Evolutionary conservation across 2,329 filamentous ascomycete species (phyloP).

Genomic region (Colletotrichum orchidophilum): DNA sequence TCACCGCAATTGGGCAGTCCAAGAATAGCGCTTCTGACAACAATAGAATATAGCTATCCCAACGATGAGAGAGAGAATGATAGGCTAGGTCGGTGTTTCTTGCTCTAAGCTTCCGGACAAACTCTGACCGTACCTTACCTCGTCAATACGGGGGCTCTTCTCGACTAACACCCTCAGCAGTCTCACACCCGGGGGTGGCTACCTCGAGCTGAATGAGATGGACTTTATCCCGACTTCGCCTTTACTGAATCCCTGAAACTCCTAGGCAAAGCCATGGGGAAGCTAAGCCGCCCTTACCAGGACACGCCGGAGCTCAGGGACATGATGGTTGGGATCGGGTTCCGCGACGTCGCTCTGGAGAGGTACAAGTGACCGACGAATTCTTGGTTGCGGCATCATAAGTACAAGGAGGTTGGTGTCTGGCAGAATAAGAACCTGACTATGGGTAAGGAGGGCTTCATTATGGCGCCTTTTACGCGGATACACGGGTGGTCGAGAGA

Average conservation of each 20-base stretch:
- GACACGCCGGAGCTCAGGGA: conserved; percentile 51
- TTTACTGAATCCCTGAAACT: conserved; percentile 40
- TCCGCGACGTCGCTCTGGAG: conserved; percentile 58
- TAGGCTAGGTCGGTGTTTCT: conserved; percentile 3
- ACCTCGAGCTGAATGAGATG: conserved; percentile 50
- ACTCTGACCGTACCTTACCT: no score
- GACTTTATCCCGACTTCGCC: conserved; percentile 37
- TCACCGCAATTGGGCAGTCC: neutral
- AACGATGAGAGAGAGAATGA: conserved; percentile 31
- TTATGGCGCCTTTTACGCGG: neutral
- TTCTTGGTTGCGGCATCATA: conserved; percentile 59
- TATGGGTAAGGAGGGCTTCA: neutral
- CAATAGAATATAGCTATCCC: conserved; percentile 21
- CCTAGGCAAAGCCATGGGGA: conserved; percentile 41
- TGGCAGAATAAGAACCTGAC: conserved; percentile 5
- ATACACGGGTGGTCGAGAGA: conserved; percentile 35
- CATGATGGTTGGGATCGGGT: conserved; percentile 51
- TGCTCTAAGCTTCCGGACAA: neutral
- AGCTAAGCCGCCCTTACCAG: conserved; percentile 42
- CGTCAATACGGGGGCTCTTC: no score
- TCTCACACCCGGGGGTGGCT: conserved; percentile 44
- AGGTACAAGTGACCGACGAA: conserved; percentile 60
- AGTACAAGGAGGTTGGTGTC: conserved; percentile 60
- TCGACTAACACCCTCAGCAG: neutral
- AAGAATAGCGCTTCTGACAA: neutral